These are phyloP conservation scores for Suillus decipiens DNA, from an alignment of 768 basidiomycete genomes.

Conservation along the genomic window DNA sequence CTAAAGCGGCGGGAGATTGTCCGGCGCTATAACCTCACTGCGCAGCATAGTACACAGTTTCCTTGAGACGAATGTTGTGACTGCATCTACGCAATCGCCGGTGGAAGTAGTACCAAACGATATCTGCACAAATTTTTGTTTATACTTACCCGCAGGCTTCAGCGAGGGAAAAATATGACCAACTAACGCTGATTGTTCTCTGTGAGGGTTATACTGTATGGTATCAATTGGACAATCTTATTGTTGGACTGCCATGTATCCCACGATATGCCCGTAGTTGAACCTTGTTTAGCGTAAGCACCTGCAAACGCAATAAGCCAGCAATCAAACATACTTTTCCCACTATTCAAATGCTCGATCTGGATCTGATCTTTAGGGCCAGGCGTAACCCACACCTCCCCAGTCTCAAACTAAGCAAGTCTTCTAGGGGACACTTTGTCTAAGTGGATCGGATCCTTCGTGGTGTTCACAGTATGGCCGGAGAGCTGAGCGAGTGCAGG, in stretches of 20 bases:
- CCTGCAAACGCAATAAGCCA: neutral
- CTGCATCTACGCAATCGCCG: constrained; percentile 40
- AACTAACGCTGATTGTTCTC: constrained; percentile 62
- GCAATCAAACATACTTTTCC: constrained; percentile 19
- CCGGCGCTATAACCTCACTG: constrained; percentile 40
- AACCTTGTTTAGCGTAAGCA: constrained; percentile 12
- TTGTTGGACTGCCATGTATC: constrained; percentile 54
- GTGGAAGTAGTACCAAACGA: constrained; percentile 45
- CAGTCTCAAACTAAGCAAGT: constrained; percentile 60
- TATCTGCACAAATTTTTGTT: constrained; percentile 27
- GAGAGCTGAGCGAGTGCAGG: constrained; percentile 21
- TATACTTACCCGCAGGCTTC: constrained; percentile 46
- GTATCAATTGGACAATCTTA: constrained; percentile 47
- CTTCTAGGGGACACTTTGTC: constrained; percentile 62
- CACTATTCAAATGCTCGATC: constrained; percentile 36
- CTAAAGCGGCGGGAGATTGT: constrained; percentile 54
- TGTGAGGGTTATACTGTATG: constrained; percentile 47
- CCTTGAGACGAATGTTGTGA: constrained; percentile 49
- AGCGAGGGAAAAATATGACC: constrained; percentile 52
- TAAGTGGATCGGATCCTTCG: constrained; percentile 37
- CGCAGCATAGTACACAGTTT: constrained; percentile 54
- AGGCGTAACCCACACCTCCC: constrained; percentile 71
- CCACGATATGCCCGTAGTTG: constrained; percentile 18
- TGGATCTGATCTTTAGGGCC: constrained; percentile 66
- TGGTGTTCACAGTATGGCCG: constrained; percentile 24